Evolutionary conservation across 441 rosid genomes (phyloP).

Genomic region (Sinapis alba): DNA sequence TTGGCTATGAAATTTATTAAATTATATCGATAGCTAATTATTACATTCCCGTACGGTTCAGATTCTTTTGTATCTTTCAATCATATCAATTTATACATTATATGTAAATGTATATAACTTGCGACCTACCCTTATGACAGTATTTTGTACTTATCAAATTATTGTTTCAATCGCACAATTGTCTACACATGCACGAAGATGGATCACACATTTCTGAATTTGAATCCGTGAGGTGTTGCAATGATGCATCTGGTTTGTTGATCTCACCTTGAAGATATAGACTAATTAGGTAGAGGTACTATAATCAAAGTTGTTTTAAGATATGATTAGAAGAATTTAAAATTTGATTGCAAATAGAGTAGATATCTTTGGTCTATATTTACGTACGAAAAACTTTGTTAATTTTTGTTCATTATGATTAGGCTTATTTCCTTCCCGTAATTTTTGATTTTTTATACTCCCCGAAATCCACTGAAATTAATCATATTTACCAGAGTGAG

Average conservation of each 20-base stretch:
- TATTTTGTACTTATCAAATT: not conserved
- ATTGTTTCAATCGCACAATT: slow-evolving; percentile 10
- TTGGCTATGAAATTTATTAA: slow-evolving; percentile 13
- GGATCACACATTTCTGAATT: slow-evolving; percentile 9
- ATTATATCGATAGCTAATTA: slow-evolving; percentile 30
- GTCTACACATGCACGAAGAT: slow-evolving; percentile 20
- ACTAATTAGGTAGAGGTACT: not conserved
- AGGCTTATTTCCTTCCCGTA: not conserved
- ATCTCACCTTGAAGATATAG: not conserved
- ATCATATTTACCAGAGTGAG: not conserved
- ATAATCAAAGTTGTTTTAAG: not conserved
- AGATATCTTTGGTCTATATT: not conserved
- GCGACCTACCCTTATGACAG: slow-evolving; percentile 4
- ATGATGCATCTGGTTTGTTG: slow-evolving; percentile 16
- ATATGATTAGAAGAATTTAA: not conserved
- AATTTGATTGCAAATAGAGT: not conserved
- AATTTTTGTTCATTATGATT: not conserved
- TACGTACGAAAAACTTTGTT: not conserved
- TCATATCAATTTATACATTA: slow-evolving; percentile 9
- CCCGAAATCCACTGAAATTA: not conserved
- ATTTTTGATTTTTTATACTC: not conserved
- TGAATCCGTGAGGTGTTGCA: not conserved
- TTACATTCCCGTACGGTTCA: slow-evolving; percentile 36
- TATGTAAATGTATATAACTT: slow-evolving; percentile 9
- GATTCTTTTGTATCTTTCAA: slow-evolving; percentile 27